A percentile compares a stretch with the other conserved stretches of the same genome.
These are phyloP conservation scores for Russula olivacea DNA, from an alignment of 768 basidiomycete species.

Conservation along the genomic window DNA sequence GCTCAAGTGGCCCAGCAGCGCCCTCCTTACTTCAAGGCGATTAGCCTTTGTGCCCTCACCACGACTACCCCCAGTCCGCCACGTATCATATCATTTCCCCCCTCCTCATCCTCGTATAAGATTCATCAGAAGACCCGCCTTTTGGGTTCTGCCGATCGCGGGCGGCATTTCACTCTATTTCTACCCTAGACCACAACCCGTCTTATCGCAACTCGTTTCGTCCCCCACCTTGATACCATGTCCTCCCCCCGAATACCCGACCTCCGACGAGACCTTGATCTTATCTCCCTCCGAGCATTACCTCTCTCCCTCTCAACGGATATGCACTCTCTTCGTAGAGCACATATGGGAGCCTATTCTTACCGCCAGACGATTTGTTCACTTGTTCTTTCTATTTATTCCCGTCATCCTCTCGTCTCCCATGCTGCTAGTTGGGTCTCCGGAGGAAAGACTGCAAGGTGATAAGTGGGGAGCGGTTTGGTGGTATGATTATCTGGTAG, in stretches of 20 bases:
- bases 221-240: conserved; percentile 47
- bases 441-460: conserved; percentile 50
- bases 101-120: conserved; percentile 28
- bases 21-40: conserved; percentile 27
- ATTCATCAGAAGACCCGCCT: conserved; percentile 29
- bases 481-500: conserved; percentile 93
- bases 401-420: conserved; percentile 83
- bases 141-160: conserved; percentile 54
- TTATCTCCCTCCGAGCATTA: conserved; percentile 65
- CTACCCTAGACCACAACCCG: conserved; percentile 39
- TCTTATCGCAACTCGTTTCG: conserved; percentile 45
- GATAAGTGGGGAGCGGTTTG: conserved; percentile 91
- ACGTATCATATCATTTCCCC: conserved; percentile 34
- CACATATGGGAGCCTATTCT: conserved; percentile 80
- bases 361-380: conserved; percentile 76
- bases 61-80: conserved; percentile 25
- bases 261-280: conserved; percentile 36
- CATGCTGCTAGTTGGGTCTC: conserved; percentile 68
- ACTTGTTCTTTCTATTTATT: conserved; percentile 75
- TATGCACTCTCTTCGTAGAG: conserved; percentile 45
- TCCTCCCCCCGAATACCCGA: conserved; percentile 22
- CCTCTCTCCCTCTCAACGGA: conserved; percentile 40
- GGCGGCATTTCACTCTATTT: conserved; percentile 51
- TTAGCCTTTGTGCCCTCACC: conserved; percentile 25
- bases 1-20: conserved; percentile 29